Conservation (phyloP, 805 yeast genomes). For the Candida awuae region DNA sequence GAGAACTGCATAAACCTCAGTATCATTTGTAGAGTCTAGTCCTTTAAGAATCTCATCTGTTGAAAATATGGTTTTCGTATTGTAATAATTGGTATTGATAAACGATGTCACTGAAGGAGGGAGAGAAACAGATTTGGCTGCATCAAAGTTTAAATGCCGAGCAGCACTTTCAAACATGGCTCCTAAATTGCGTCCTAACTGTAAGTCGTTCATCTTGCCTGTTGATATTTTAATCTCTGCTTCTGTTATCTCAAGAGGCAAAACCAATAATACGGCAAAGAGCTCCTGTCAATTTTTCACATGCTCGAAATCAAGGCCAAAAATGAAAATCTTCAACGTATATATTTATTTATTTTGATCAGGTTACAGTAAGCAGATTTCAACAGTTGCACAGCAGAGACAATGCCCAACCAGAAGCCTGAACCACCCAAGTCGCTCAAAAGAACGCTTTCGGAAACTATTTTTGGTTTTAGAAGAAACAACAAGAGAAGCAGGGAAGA, state of each 20-base stretch:
- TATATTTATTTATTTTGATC: no score
- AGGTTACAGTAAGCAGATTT: not conserved
- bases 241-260: not conserved
- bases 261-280: not conserved
- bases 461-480: constrained; percentile 10
- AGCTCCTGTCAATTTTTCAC: not conserved
- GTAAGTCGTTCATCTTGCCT: constrained; percentile 14
- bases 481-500: constrained; percentile 8
- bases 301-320: not conserved
- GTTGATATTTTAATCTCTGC: not conserved
- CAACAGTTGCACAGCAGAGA: not conserved
- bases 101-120: constrained; percentile 18
- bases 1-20: constrained; percentile 55
- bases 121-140: constrained; percentile 9
- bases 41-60: constrained; percentile 58
- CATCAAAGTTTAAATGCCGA: constrained; percentile 10
- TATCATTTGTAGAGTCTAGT: constrained; percentile 59
- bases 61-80: constrained; percentile 28
- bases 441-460: constrained; percentile 11
- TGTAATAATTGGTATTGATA: constrained; percentile 19
- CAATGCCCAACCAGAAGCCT: not conserved
- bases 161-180: constrained; percentile 17
- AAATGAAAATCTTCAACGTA: no score
- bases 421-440: constrained; percentile 6
- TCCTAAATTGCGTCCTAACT: constrained; percentile 15